These are phyloP conservation scores for Populus hybrid DNA, from an alignment of 441 rosid species.

Conservation along the genomic window DNA sequence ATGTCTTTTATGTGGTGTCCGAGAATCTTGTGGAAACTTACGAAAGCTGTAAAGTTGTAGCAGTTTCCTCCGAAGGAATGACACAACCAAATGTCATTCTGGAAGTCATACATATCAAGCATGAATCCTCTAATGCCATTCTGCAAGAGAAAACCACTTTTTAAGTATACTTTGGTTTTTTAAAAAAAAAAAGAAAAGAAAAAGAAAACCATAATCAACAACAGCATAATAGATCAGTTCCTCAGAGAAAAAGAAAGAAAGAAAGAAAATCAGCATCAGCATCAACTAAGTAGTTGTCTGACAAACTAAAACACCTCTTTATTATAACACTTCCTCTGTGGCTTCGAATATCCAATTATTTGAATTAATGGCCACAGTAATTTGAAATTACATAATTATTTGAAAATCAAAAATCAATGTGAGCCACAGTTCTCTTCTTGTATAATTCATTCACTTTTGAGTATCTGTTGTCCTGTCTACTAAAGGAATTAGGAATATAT, in stretches of 20 bases:
- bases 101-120: constrained; percentile 89
- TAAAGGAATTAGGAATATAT: no score
- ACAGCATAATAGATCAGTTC: neutral
- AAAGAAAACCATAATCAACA: no score
- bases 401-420: no score
- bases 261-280: neutral
- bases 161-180: neutral
- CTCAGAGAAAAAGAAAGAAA: neutral
- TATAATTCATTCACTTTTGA: no score
- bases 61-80: constrained; percentile 75
- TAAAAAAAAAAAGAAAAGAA: no score
- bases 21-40: constrained; percentile 35
- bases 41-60: constrained; percentile 75
- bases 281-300: neutral
- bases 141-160: constrained; percentile 33
- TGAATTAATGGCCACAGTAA: neutral
- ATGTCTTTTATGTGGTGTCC: neutral
- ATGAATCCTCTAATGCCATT: constrained; percentile 93
- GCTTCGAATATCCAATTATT: neutral
- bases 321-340: no score
- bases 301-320: neutral
- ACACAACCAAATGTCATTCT: constrained; percentile 80
- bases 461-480: no score
- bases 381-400: neutral
- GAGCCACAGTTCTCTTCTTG: no score